Conservation (phyloP, 176 grass and related monocot species). For the Ananas comosus region DNA sequence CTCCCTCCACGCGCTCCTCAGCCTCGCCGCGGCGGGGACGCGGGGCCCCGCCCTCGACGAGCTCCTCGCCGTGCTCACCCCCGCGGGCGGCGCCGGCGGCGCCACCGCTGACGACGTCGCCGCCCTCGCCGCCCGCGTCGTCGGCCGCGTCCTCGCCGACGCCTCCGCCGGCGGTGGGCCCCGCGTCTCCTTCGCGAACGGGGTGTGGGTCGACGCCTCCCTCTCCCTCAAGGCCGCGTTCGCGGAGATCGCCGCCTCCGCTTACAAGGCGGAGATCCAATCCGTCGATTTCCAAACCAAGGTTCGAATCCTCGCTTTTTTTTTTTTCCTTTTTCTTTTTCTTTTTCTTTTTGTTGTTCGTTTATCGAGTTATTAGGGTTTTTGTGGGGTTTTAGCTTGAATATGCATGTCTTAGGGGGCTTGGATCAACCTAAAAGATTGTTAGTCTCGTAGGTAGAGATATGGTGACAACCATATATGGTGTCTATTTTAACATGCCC, state of each 20-base stretch:
- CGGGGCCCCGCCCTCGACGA: slow-evolving; percentile 25
- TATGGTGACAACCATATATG: too few relatives aligned
- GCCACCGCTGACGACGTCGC: slow-evolving; percentile 15
- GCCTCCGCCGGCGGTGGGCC: slow-evolving; percentile 17
- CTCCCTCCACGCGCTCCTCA: slow-evolving; percentile 33
- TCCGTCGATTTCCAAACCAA: slow-evolving; percentile 34
- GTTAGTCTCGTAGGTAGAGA: too few relatives aligned
- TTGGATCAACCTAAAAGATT: too few relatives aligned
- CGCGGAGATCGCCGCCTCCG: slow-evolving; percentile 24
- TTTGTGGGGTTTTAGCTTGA: neutral
- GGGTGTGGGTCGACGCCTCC: slow-evolving; percentile 44
- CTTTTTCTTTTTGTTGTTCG: neutral
- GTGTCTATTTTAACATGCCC: too few relatives aligned
- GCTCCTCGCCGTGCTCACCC: slow-evolving; percentile 38
- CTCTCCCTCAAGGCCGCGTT: slow-evolving; percentile 34
- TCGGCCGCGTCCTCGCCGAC: slow-evolving; percentile 6
- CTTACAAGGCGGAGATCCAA: slow-evolving; percentile 28
- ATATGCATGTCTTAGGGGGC: too few relatives aligned
- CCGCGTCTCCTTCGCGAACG: slow-evolving; percentile 46
- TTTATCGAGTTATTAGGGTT: neutral
- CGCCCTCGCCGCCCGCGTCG: neutral
- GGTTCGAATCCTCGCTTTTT: neutral
- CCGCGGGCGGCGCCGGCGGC: slow-evolving; percentile 19
- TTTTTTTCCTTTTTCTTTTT: neutral
- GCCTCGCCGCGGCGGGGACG: slow-evolving; percentile 31